Percentiles rank a stretch among this genome's conserved stretches.
Evolutionary conservation across 495 filamentous ascomycete species (phyloP).

Genomic region (Aspergillus bridgeri): DNA sequence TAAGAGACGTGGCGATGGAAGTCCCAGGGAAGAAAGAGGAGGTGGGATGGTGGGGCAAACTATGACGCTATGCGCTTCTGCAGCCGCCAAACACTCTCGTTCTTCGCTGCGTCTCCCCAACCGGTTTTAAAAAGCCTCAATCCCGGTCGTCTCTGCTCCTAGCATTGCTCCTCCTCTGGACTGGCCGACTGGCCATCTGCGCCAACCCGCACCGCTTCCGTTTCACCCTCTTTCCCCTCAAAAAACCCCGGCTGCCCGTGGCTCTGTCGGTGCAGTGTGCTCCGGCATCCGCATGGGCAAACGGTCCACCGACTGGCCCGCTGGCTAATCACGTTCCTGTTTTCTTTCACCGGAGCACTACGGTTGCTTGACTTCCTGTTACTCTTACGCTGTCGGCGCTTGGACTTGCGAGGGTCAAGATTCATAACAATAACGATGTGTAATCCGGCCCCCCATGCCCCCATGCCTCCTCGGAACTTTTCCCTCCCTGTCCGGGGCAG

Average conservation of each 20-base stretch:
- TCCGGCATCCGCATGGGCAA: slow-evolving; percentile 30
- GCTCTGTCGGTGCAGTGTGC: slow-evolving; percentile 37
- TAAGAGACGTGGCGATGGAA: slow-evolving; percentile 30
- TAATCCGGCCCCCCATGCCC: neutral
- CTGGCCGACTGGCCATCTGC: no score
- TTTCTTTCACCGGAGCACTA: slow-evolving; percentile 17
- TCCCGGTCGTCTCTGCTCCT: neutral
- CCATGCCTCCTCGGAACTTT: slow-evolving; percentile 3
- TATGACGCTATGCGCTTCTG: slow-evolving; percentile 28
- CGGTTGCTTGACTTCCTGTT: neutral
- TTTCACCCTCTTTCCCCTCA: slow-evolving; percentile 7
- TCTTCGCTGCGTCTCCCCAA: neutral
- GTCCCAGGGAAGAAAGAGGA: slow-evolving; percentile 10
- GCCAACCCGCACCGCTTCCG: neutral
- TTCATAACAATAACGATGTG: neutral
- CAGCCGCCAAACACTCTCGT: neutral
- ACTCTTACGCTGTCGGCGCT: neutral
- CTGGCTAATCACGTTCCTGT: slow-evolving; percentile 16
- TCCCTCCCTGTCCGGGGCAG: slow-evolving; percentile 1
- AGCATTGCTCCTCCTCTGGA: neutral
- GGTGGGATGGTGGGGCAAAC: slow-evolving; percentile 34
- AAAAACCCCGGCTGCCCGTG: neutral
- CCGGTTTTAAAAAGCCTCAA: neutral
- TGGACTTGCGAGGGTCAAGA: neutral
- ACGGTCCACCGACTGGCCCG: slow-evolving; percentile 22